Evolutionary conservation across 139 green algal genomes (phyloP), one percentile per base, ranked within the genome.

Genomic region (Micractinium sp.): DNA sequence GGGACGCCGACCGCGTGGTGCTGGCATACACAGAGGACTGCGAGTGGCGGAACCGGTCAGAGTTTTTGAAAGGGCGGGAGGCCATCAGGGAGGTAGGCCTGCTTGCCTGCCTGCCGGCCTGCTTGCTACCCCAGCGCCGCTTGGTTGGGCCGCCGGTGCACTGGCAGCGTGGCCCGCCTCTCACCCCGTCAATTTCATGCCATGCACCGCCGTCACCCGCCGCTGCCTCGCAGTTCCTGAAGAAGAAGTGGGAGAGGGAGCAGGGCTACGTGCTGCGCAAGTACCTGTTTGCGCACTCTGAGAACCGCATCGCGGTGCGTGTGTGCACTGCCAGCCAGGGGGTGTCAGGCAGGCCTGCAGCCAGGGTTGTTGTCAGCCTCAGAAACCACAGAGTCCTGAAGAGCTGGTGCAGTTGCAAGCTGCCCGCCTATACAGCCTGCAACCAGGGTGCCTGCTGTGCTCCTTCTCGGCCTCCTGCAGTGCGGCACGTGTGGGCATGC

Each of bases 11-110:
- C 71, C 85, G 85, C 7, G 85, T 95, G 5, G 53, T 75, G 20
- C 56, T 91, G 38, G 94, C 94, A 2, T 96, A 96, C 91, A 96
- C 92, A 19, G 87, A 91, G 23, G 93, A 96, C 81, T 90, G 87
- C 18, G 82, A 96, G 73, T 96, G 94, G 94, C 91, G 94, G 41
- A 96, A 96, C 84, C 85, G 94, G 27, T 85, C 87, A 23, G 89
- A 95, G 86, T 95, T 96, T 75, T 60, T 96, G 41, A 91, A 90
- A 53, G 94, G 94, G 4, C 85, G 93, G 29, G 87, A 93, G 20
- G 89, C 86, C 31, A 90, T 95, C 61, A 60, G 81, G 19, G n/a
- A 86, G 81, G 81, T 86, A 60, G 19, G 53, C 76, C 33, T 27
- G 63, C 63, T 5, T 73, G 63, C 63, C 20, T n/a, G 63, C 63